phyloP scores from a whole-genome alignment of 495 filamentous ascomycete species.

The Parathielavia hyrcaniae region DNA sequence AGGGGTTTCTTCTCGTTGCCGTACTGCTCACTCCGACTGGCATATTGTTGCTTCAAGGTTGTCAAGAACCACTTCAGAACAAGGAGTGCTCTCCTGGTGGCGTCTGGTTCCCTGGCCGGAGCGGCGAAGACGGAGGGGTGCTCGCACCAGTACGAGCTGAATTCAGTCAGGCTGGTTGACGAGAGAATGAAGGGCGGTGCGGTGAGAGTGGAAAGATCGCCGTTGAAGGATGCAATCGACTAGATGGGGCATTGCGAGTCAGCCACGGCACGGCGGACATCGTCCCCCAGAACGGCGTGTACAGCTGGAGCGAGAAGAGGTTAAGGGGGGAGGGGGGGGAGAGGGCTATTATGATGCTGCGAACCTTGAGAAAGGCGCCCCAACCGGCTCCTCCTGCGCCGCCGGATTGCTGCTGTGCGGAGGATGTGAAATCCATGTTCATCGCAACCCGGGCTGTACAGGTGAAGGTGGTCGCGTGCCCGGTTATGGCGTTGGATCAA shows the following conservation, averaged over 20 bases:
- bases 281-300: not conserved
- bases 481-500: too few relatives aligned
- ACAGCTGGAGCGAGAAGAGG: not conserved
- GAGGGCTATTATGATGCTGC: not conserved
- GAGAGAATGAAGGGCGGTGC: constrained; percentile 95
- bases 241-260: constrained; percentile 29
- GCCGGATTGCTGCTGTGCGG: constrained; percentile 26
- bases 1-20: constrained; percentile 97
- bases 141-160: constrained; percentile 94
- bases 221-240: constrained; percentile 95
- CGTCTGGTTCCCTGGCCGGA: constrained; percentile 71
- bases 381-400: constrained; percentile 37
- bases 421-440: constrained; percentile 24
- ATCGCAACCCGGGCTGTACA: not conserved
- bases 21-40: constrained; percentile 80
- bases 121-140: constrained; percentile 84
- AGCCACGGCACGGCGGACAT: not conserved
- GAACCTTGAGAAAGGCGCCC: constrained; percentile 50
- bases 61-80: constrained; percentile 97
- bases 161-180: constrained; percentile 85
- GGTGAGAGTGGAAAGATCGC: constrained; percentile 87
- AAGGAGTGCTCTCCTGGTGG: constrained; percentile 74
- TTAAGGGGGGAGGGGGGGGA: not conserved
- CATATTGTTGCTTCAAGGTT: constrained; percentile 92
- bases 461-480: too few relatives aligned